These are phyloP conservation scores for Podaxis sp. DNA, from an alignment of 768 basidiomycete genomes.

Conservation along the genomic window DNA sequence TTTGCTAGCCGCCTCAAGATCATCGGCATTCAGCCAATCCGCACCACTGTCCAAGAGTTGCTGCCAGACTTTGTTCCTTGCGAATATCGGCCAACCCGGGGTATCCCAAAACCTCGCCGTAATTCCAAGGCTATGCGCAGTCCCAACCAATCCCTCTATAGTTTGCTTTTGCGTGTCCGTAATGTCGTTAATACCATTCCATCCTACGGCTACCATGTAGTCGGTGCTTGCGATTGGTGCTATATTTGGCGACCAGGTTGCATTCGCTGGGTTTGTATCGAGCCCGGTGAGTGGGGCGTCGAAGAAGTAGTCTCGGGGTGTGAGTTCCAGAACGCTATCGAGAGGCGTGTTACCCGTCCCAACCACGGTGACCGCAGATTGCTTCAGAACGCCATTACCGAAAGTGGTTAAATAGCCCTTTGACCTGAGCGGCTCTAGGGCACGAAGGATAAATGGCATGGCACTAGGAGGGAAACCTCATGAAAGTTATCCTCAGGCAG, in stretches of 20 bases:
- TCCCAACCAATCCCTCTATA: conserved; percentile 38
- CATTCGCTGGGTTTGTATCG: conserved; percentile 28
- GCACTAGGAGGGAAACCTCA: conserved; percentile 25
- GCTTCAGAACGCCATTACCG: conserved; percentile 36
- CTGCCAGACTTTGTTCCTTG: conserved; percentile 44
- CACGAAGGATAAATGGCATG: conserved; percentile 42
- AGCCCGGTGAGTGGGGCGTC: conserved; percentile 50
- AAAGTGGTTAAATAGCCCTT: conserved; percentile 47
- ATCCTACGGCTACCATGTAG: conserved; percentile 43
- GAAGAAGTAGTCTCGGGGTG: conserved; percentile 51
- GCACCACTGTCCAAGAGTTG: conserved; percentile 41
- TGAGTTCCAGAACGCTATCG: conserved; percentile 40
- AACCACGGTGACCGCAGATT: conserved; percentile 40
- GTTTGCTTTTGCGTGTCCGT: conserved; percentile 36
- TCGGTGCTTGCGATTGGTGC: conserved; percentile 54
- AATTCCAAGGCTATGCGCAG: conserved; percentile 45
- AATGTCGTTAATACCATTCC: conserved; percentile 46
- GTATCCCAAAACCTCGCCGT: conserved; percentile 54
- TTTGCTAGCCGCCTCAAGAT: conserved; percentile 40
- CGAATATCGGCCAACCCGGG: conserved; percentile 46
- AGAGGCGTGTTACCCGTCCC: conserved; percentile 56
- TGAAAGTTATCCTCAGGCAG: neutral
- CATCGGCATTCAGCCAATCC: conserved; percentile 55
- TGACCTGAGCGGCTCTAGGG: conserved; percentile 44
- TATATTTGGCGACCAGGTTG: conserved; percentile 39